phyloP scores from a whole-genome alignment of 176 grass and related monocot genomes.

The Rhynchospora pubera region DNA sequence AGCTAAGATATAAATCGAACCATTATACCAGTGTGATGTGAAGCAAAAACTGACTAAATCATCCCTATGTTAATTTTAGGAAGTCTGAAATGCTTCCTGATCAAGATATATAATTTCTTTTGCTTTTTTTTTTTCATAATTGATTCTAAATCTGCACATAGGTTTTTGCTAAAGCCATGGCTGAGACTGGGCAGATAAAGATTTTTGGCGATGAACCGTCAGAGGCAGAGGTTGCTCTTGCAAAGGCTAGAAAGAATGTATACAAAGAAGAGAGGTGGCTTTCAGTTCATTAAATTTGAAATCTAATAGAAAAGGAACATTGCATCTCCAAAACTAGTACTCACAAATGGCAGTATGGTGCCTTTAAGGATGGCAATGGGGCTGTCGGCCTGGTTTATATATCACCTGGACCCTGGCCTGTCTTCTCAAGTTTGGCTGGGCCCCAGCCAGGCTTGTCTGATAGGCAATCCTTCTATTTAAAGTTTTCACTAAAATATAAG shows the following conservation, averaged over 20 bases:
- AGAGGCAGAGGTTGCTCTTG: conserved; percentile 75
- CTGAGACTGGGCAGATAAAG: conserved; percentile 87
- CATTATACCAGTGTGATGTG: not conserved
- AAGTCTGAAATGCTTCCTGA: not conserved
- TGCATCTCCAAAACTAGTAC: not conserved
- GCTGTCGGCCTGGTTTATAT: not conserved
- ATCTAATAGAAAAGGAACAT: not conserved
- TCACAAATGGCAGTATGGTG: not conserved
- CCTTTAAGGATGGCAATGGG: not conserved
- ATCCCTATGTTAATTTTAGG: not conserved
- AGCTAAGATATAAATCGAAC: not conserved
- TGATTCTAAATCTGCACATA: conserved; percentile 24
- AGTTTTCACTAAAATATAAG: not conserved
- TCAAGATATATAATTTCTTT: not conserved
- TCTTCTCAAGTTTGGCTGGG: not conserved
- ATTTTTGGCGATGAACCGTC: conserved; percentile 86
- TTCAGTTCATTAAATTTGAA: conserved; percentile 1
- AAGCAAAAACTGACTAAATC: conserved; percentile 6
- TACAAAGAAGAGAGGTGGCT: conserved; percentile 89
- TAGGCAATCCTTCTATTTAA: not conserved
- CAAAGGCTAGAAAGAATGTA: conserved; percentile 83
- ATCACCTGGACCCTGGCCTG: not conserved
- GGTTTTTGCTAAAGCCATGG: conserved; percentile 98
- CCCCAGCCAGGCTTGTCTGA: not conserved
- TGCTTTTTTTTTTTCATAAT: not conserved